Conservation (phyloP, 2,329 filamentous ascomycete species). For the Colletotrichum falcatum region DNA sequence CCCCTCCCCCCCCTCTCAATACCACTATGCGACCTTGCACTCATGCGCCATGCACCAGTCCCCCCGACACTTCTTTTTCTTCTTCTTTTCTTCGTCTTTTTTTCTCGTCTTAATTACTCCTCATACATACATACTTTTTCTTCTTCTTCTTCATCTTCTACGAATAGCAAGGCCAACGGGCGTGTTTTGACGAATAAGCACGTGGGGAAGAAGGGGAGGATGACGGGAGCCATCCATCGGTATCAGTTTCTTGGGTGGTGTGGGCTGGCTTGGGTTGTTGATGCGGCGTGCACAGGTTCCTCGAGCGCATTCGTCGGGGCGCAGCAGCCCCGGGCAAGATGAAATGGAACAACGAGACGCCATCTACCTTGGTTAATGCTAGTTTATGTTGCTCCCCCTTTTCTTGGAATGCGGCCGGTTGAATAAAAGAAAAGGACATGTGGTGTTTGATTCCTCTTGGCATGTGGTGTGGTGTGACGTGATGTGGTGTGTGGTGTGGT, state of each 20-base stretch:
- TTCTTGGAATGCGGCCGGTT: constrained; percentile 22
- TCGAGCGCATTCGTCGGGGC: background rate
- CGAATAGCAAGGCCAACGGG: constrained; percentile 29
- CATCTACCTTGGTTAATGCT: constrained; percentile 37
- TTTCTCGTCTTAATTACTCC: constrained; percentile 26
- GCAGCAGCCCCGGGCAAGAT: background rate
- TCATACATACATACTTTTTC: constrained; percentile 19
- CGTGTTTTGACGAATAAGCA: constrained; percentile 37
- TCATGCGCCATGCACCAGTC: constrained; percentile 15
- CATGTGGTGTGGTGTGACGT: background rate
- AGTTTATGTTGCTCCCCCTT: constrained; percentile 12
- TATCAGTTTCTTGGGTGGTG: too few species aligned
- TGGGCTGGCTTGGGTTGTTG: background rate
- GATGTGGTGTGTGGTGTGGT: background rate
- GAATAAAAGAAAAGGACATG: constrained; percentile 31
- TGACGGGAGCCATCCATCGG: constrained; percentile 3
- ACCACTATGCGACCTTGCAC: constrained; percentile 32
- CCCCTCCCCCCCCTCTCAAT: constrained; percentile 4
- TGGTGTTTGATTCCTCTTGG: background rate
- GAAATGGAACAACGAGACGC: constrained; percentile 5
- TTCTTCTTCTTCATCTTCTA: background rate
- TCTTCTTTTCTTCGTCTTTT: background rate
- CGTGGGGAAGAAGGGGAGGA: constrained; percentile 30
- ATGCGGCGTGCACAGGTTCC: too few species aligned
- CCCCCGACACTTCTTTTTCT: constrained; percentile 28